These are phyloP conservation scores for Ogataea pilisensis DNA, from an alignment of 805 yeast species.

Conservation along the genomic window DNA sequence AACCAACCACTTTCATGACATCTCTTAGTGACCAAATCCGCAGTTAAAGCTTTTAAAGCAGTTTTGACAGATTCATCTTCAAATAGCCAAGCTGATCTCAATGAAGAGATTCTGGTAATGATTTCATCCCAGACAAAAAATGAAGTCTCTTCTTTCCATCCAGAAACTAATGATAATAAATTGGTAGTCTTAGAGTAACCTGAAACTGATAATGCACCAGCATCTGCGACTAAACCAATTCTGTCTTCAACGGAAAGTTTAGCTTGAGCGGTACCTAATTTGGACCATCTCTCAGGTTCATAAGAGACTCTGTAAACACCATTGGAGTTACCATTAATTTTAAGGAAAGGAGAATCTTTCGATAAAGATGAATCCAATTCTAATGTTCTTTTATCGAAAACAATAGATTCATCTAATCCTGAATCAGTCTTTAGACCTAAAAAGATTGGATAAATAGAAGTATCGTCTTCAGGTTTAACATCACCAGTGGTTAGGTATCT, in stretches of 20 bases:
- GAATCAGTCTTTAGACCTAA: slow-evolving; percentile 31
- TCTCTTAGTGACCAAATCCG: slow-evolving; percentile 23
- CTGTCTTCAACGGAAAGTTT: slow-evolving; percentile 43
- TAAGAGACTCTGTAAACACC: slow-evolving; percentile 56
- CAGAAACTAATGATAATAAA: slow-evolving; percentile 42
- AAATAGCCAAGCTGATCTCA: slow-evolving; percentile 34
- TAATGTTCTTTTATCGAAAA: slow-evolving; percentile 23
- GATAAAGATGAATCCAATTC: slow-evolving; percentile 12
- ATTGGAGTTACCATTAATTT: slow-evolving; percentile 46
- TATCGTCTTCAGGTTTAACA: slow-evolving; percentile 57
- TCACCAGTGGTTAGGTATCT: slow-evolving; percentile 68
- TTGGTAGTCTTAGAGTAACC: slow-evolving; percentile 43
- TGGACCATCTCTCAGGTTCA: slow-evolving; percentile 36
- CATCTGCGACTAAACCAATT: slow-evolving; percentile 54
- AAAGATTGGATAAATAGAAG: slow-evolving; percentile 57
- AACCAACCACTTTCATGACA: slow-evolving; percentile 66
- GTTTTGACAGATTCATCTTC: slow-evolving; percentile 32
- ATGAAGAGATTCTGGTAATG: slow-evolving; percentile 35
- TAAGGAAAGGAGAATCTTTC: slow-evolving; percentile 33
- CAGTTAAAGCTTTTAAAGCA: slow-evolving; percentile 33
- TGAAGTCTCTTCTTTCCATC: slow-evolving; percentile 36
- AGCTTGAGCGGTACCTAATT: slow-evolving; percentile 36
- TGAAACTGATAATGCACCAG: slow-evolving; percentile 45
- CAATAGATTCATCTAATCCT: slow-evolving; percentile 27
- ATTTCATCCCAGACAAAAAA: slow-evolving; percentile 59